These are phyloP conservation scores for Solanum aculeatissimum DNA, from an alignment of 305 asterid genomes.

Conservation along the genomic window DNA sequence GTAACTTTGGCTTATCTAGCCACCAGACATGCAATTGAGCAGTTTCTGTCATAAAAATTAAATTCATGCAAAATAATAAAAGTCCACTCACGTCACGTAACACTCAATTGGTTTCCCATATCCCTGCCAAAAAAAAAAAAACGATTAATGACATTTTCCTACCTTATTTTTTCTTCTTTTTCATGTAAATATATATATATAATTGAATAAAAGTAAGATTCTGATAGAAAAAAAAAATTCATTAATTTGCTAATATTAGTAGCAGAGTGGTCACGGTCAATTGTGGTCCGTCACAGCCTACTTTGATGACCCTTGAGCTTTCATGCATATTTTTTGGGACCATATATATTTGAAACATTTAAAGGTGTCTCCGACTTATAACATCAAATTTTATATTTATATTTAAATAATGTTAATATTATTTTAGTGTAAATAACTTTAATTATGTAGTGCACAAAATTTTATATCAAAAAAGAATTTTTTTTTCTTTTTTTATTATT, in stretches of 20 bases:
- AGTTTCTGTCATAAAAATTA: background rate
- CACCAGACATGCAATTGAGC: background rate
- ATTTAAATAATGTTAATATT: too few species aligned
- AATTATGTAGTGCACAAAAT: too few species aligned
- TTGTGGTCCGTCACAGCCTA: background rate
- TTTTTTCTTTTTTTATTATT: too few species aligned
- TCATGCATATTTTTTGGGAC: background rate
- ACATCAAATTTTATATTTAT: too few species aligned
- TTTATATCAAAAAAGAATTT: too few species aligned
- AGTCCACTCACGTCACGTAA: background rate
- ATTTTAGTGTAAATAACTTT: too few species aligned
- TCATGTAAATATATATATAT: background rate
- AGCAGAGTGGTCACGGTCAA: background rate
- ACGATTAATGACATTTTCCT: background rate
- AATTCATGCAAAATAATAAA: background rate
- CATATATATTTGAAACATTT: background rate
- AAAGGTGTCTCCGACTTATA: too few species aligned
- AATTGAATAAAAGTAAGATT: background rate
- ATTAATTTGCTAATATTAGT: background rate
- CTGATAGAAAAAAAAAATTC: background rate
- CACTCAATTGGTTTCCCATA: background rate
- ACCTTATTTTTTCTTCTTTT: background rate
- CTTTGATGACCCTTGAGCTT: background rate
- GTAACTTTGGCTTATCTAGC: background rate
- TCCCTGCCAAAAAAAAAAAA: background rate